Conservation (phyloP, 2,329 filamentous ascomycete genomes). For the Exophiala dermatitidis region DNA sequence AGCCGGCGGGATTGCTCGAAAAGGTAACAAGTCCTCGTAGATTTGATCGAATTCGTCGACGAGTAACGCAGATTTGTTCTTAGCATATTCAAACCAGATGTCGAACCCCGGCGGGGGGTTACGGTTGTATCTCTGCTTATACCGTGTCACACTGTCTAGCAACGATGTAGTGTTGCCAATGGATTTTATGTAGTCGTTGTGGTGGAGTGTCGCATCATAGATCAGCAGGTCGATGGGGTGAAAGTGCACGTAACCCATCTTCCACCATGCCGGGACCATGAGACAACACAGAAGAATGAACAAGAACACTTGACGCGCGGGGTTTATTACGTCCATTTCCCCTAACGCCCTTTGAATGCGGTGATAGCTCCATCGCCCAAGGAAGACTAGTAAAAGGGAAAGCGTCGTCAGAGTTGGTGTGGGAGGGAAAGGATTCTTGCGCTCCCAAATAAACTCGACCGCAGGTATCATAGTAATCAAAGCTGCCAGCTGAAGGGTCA, state of each 20-base stretch:
- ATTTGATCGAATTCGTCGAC: constrained; percentile 58
- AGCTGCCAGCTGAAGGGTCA: constrained; percentile 21
- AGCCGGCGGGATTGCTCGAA: constrained; percentile 46
- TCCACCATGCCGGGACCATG: constrained; percentile 36
- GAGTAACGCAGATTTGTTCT: constrained; percentile 44
- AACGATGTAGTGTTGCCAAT: constrained; percentile 44
- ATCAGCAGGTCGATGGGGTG: constrained; percentile 54
- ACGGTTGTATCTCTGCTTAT: constrained; percentile 46
- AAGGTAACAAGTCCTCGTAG: constrained; percentile 49
- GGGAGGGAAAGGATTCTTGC: constrained; percentile 25
- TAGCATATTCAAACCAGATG: constrained; percentile 53
- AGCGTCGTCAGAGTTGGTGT: constrained; percentile 17
- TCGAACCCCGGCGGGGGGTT: constrained; percentile 55
- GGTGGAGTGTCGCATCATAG: constrained; percentile 41
- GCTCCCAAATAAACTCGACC: constrained; percentile 23
- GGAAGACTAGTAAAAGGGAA: constrained; percentile 23
- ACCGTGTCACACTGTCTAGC: constrained; percentile 45
- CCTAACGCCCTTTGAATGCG: constrained; percentile 20
- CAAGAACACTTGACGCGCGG: constrained; percentile 8
- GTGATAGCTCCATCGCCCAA: constrained; percentile 20
- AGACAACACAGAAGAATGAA: constrained; percentile 38
- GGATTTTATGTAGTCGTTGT: constrained; percentile 45
- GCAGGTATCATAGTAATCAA: constrained; percentile 23
- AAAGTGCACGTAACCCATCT: constrained; percentile 35
- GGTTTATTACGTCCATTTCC: constrained; percentile 9